These are phyloP conservation scores for Piromyces finnis DNA, from an alignment of 192 early-diverging fungal genomes.

Conservation along the genomic window DNA sequence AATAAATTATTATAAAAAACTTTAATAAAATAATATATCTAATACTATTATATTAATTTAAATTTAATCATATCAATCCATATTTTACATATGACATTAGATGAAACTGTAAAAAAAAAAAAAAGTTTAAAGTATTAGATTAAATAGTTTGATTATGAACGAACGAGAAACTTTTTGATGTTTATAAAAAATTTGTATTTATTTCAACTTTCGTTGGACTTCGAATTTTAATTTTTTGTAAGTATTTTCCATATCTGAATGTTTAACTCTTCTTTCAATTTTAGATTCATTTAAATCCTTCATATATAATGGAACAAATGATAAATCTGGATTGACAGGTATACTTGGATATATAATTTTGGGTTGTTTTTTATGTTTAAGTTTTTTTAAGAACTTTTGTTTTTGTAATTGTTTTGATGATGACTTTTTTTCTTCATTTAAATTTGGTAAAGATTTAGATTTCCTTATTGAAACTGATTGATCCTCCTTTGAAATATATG, in stretches of 20 bases:
- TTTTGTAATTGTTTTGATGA: background rate
- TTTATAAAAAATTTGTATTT: too few relatives aligned
- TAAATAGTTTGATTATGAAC: too few relatives aligned
- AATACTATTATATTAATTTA: too few relatives aligned
- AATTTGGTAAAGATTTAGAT: background rate
- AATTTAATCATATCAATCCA: too few relatives aligned
- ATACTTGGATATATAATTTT: background rate
- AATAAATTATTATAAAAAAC: too few relatives aligned
- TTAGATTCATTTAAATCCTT: background rate
- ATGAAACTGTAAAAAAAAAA: too few relatives aligned
- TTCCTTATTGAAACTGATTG: background rate
- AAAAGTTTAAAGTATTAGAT: too few relatives aligned
- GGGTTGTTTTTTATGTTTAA: background rate
- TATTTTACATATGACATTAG: too few relatives aligned
- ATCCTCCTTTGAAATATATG: background rate
- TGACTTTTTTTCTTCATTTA: background rate
- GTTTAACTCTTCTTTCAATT: background rate
- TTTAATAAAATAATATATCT: too few relatives aligned
- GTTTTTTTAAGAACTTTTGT: background rate
- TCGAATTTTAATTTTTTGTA: background rate
- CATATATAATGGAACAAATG: background rate
- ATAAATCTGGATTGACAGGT: background rate
- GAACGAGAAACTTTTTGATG: too few relatives aligned
- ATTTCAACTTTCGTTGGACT: too few relatives aligned
- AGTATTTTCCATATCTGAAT: background rate